phyloP scores from a whole-genome alignment of 306 rosid genomes.

The Vigna trinervia region DNA sequence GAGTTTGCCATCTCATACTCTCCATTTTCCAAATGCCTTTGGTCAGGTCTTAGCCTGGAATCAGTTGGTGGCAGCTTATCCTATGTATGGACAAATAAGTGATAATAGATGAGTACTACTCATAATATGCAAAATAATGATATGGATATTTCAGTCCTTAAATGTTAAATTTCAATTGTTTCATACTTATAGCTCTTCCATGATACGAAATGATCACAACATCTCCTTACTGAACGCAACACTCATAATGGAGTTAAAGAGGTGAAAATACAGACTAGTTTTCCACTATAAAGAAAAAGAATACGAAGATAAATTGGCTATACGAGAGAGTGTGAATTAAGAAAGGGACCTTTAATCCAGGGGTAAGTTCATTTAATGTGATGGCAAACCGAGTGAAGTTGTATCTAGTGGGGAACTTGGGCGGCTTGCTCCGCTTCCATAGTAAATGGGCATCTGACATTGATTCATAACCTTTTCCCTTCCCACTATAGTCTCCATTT shows the following conservation, averaged over 20 bases:
- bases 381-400: slow-evolving; percentile 90
- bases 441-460: slow-evolving; percentile 68
- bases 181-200: slow-evolving; percentile 13
- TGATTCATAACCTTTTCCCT: slow-evolving; percentile 81
- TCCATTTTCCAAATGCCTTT: slow-evolving; percentile 93
- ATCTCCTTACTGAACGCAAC: slow-evolving; percentile 11
- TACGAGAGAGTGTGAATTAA: slow-evolving; percentile 29
- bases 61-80: slow-evolving; percentile 94
- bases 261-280: not conserved
- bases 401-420: slow-evolving; percentile 80
- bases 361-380: slow-evolving; percentile 82
- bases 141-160: not conserved
- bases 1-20: slow-evolving; percentile 92
- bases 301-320: slow-evolving; percentile 25
- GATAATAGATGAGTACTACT: not conserved
- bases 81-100: slow-evolving; percentile 48
- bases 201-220: slow-evolving; percentile 7
- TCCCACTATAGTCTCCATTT: slow-evolving; percentile 77
- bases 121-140: slow-evolving; percentile 4
- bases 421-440: slow-evolving; percentile 92
- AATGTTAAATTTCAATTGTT: slow-evolving; percentile 4
- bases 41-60: slow-evolving; percentile 97
- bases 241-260: not conserved
- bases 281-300: not conserved
- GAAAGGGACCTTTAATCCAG: slow-evolving; percentile 77